A percentile compares a stretch with the other conserved stretches of the same genome.
These are phyloP conservation scores for Sclerotiophoma versabilis DNA, from an alignment of 2,329 filamentous ascomycete genomes.

Conservation along the genomic window DNA sequence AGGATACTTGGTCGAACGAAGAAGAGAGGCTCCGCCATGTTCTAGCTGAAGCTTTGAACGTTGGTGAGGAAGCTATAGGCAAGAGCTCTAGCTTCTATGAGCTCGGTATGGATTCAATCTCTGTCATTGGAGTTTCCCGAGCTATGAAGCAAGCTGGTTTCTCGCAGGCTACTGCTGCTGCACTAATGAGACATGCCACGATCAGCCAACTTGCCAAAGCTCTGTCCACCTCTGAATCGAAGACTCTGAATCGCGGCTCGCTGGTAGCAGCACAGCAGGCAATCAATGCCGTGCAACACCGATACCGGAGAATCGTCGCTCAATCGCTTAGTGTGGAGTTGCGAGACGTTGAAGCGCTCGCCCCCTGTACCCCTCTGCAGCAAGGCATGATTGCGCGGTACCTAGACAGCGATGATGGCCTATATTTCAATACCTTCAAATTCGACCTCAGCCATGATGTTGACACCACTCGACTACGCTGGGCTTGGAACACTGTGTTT, in stretches of 20 bases:
- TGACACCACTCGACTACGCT: slow-evolving; percentile 58
- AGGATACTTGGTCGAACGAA: slow-evolving; percentile 43
- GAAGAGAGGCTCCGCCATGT: slow-evolving; percentile 60
- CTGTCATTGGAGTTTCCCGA: slow-evolving; percentile 73
- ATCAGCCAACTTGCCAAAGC: slow-evolving; percentile 52
- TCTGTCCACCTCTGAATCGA: slow-evolving; percentile 26
- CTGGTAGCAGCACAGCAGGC: slow-evolving; percentile 63
- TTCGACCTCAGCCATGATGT: slow-evolving; percentile 61
- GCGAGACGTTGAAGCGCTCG: slow-evolving; percentile 72
- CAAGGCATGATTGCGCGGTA: slow-evolving; percentile 83
- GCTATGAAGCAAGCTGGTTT: slow-evolving; percentile 71
- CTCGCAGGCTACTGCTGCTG: slow-evolving; percentile 65
- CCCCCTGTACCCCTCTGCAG: slow-evolving; percentile 85
- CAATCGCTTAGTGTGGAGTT: slow-evolving; percentile 59
- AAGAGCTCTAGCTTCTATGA: slow-evolving; percentile 78
- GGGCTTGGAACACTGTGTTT: slow-evolving; percentile 66
- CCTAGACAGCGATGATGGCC: slow-evolving; percentile 60
- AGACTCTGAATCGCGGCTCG: slow-evolving; percentile 28
- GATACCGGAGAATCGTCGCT: slow-evolving; percentile 62
- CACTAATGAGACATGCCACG: slow-evolving; percentile 67
- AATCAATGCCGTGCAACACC: slow-evolving; percentile 70
- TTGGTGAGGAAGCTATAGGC: slow-evolving; percentile 55
- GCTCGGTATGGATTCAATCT: slow-evolving; percentile 87
- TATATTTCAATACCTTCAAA: slow-evolving; percentile 81
- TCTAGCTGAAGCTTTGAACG: slow-evolving; percentile 62